Conservation (phyloP, 2,329 filamentous ascomycete species). For the Beauveria medogensis region DNA sequence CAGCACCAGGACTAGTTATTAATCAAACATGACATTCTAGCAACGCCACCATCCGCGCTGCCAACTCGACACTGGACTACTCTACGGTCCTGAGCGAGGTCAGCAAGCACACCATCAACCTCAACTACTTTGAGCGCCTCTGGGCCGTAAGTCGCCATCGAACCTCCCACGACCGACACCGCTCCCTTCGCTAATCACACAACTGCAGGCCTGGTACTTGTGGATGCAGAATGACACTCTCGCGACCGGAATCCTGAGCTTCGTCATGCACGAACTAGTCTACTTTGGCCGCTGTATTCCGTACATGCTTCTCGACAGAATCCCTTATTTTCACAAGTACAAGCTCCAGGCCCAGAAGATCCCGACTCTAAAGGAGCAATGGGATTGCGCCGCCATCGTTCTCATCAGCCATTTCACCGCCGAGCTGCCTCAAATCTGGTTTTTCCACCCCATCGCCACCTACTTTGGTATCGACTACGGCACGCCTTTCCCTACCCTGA, state of each 20-base stretch:
- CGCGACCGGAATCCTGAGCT: conserved; percentile 96
- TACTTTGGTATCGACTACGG: conserved; percentile 82
- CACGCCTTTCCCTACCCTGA: conserved; percentile 79
- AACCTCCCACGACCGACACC: neutral
- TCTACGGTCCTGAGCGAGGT: conserved; percentile 54
- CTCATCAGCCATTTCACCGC: conserved; percentile 95
- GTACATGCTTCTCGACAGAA: conserved; percentile 84
- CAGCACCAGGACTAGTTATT: neutral
- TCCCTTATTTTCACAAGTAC: conserved; percentile 83
- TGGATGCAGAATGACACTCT: conserved; percentile 98
- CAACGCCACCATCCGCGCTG: conserved; percentile 42
- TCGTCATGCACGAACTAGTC: conserved; percentile 84
- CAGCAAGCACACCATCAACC: conserved; percentile 68
- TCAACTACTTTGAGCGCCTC: conserved; percentile 79
- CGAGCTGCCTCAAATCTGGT: conserved; percentile 96
- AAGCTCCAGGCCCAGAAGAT: conserved; percentile 91
- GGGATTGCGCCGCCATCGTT: conserved; percentile 86
- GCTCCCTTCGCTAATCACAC: conserved; percentile 11
- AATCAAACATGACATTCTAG: conserved; percentile 22
- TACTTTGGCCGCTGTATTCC: conserved; percentile 91
- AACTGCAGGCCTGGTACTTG: conserved; percentile 71
- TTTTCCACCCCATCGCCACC: conserved; percentile 95
- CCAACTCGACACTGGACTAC: conserved; percentile 44
- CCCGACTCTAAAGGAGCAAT: conserved; percentile 87
- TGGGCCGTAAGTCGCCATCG: conserved; percentile 60